Base-by-base conservation (phyloP, 2,329 filamentous ascomycete genomes). In the Neofusicoccum umdonicola region DNA sequence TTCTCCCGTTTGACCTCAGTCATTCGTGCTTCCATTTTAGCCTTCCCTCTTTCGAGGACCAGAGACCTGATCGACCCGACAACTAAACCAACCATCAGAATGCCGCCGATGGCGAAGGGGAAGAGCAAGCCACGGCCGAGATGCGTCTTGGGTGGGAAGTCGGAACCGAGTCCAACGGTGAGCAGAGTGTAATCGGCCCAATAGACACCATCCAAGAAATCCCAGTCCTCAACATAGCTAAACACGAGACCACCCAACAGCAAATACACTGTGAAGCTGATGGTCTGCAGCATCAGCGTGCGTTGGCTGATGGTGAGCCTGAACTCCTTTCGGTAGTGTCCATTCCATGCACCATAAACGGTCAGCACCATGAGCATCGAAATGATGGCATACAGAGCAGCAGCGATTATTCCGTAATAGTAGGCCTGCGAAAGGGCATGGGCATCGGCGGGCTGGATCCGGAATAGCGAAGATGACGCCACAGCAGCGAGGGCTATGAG, bases 401-500 rank as follows among this genome's bases (percentile, higher is more conserved):
- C 83, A 4, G 86, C 86, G 63, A 86, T 84, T 61, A 86, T 82
- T 1, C 79, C 85, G 68, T 87, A 88, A 71, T 87, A 88, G 71
- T 83, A 87, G 6, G 84, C 83, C 68, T 85, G 83, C 0, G 83
- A 82, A 27, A 87, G 73, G 1, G 83, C 79, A 67, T 83, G 81
- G 11, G 77, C 73, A 45, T 73, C 65, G 13, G 74, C 74, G 0
- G 81, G 78, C 19, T 76, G 74, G 9, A 82, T 73, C 15, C 76
- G 78, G 64, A 84, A 81, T 11, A 78, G 68, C 2, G 75, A 73
- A 7, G 80, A 78, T 0, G 79, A 80, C 11, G 83, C 80, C 5
- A 82, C 79, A 15, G 78, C 73, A 3, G 86, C 79, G 9, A 87
- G 79, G 3, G 77, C 79, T 34, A 87, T 82, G 35, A 88, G 77